These are phyloP conservation scores for Gastrolobium villosum DNA, from an alignment of 306 rosid genomes.

Conservation along the genomic window DNA sequence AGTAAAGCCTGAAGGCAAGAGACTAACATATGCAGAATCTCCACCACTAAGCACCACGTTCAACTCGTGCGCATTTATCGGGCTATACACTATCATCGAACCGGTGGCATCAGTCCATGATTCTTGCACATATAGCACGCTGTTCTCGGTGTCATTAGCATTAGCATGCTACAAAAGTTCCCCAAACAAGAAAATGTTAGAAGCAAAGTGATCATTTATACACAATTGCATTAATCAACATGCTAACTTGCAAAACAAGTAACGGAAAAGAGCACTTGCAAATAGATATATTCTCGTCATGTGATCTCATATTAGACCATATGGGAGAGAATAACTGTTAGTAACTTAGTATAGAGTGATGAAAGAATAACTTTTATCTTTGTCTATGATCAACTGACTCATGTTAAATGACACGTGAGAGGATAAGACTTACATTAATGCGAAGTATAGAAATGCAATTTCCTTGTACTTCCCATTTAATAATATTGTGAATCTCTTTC, in stretches of 20 bases:
- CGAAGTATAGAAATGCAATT: constrained; percentile 79
- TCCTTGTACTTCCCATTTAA: constrained; percentile 66
- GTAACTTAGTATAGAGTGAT: too few relatives aligned
- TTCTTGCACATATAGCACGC: constrained; percentile 77
- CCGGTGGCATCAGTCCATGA: constrained; percentile 75
- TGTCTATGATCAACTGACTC: too few relatives aligned
- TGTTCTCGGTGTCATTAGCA: constrained; percentile 54
- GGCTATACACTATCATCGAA: constrained; percentile 79
- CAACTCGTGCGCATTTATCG: constrained; percentile 65
- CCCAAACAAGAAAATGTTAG: background rate
- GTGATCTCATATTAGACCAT: too few relatives aligned
- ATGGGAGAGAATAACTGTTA: too few relatives aligned
- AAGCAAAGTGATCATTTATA: background rate
- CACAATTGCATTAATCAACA: background rate
- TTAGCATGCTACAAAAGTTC: constrained; percentile 53
- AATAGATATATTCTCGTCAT: too few relatives aligned
- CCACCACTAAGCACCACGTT: constrained; percentile 68
- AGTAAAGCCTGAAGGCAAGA: constrained; percentile 82
- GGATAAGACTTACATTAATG: constrained; percentile 51
- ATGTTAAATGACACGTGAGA: too few relatives aligned
- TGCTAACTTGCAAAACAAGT: background rate
- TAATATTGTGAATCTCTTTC: constrained; percentile 68
- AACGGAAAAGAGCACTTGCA: constrained; percentile 15
- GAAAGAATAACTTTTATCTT: too few relatives aligned
- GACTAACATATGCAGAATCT: constrained; percentile 70